Base-by-base conservation (phyloP, 2,329 filamentous ascomycete species). In the Aureobasidium sp. region DNA sequence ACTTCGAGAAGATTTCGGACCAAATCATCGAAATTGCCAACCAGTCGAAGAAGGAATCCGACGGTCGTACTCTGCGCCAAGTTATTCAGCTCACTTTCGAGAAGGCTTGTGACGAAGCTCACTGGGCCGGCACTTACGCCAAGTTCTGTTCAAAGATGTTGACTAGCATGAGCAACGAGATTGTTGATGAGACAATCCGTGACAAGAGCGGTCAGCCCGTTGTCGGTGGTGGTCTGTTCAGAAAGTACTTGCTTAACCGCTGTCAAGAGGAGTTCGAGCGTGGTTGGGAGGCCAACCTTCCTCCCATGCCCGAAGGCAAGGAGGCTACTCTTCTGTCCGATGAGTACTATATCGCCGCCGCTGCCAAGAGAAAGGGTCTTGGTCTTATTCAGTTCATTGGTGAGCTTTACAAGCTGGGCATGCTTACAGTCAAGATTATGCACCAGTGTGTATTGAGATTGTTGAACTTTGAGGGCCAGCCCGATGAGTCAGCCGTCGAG, bases 391-490 rank as follows among this genome's bases (percentile, higher is more conserved):
- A 97, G 77, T 99, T 99, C 79, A 99, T 99, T 72, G 94, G 94
- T 80, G 94, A 99, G 78, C 85, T 99, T 49, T 99, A 96, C 85
- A 99, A 97, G 82, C 86, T 99, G 64, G 87, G 89, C 74, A 99
- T 99, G 94, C 84, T 99, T 75, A 99, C 94, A 64, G 90, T 97
- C 76, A 90, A 93, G 74, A 99, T 99, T 78, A 99, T 99, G 94
- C 93, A 99, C 80, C 91, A 97, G 77, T 99, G 94, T 83, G 91
- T 99, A 31, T 88, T 91, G 79, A 96, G 96, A 77, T 84, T 99
- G 66, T 90, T 99, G 67, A 93, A 99, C 77, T 97, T 95, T 76
- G 88, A 93, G 71, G 91, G 90, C 65, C 80, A 91, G 64, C 94
- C 94, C 48, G 94, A 99, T 69, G 94, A 99, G 78, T 90, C 93